Evolutionary conservation across 1,139 yeast genomes (phyloP).

Genomic region (Yamadazyma oceani): DNA sequence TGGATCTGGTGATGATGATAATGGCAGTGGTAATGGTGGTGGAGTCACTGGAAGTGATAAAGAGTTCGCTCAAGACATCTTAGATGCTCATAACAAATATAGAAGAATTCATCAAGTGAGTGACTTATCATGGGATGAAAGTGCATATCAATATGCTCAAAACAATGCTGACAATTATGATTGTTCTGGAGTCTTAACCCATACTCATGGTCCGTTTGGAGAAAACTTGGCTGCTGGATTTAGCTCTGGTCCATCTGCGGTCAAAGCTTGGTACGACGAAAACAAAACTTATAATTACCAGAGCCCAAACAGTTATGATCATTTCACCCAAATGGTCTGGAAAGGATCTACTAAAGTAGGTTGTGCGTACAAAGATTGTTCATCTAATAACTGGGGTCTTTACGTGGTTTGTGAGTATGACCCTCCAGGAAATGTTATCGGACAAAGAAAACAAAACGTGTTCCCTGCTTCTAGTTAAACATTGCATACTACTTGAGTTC

Average conservation of each 20-base stretch:
- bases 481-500: no score
- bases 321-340: conserved; percentile 90
- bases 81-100: conserved; percentile 59
- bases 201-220: conserved; percentile 80
- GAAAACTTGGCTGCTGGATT: conserved; percentile 86
- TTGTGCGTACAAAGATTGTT: conserved; percentile 65
- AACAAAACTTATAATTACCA: conserved; percentile 55
- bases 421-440: conserved; percentile 52
- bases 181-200: conserved; percentile 68
- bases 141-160: conserved; percentile 67
- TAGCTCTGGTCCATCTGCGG: conserved; percentile 52
- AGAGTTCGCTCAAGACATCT: conserved; percentile 18
- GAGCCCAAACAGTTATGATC: conserved; percentile 48
- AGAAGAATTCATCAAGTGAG: conserved; percentile 67
- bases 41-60: conserved; percentile 12
- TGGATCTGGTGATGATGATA: conserved; percentile 1
- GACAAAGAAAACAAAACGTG: conserved; percentile 53
- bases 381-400: conserved; percentile 44
- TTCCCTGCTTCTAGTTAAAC: conserved; percentile 21
- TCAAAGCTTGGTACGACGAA: conserved; percentile 85
- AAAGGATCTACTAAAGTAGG: conserved; percentile 66
- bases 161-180: conserved; percentile 65
- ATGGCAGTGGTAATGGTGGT: conserved; percentile 1
- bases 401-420: conserved; percentile 55
- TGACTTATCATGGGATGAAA: conserved; percentile 62